These are phyloP conservation scores for Sporothrix protearum DNA, from an alignment of 2,329 filamentous ascomycete species.

Conservation along the genomic window DNA sequence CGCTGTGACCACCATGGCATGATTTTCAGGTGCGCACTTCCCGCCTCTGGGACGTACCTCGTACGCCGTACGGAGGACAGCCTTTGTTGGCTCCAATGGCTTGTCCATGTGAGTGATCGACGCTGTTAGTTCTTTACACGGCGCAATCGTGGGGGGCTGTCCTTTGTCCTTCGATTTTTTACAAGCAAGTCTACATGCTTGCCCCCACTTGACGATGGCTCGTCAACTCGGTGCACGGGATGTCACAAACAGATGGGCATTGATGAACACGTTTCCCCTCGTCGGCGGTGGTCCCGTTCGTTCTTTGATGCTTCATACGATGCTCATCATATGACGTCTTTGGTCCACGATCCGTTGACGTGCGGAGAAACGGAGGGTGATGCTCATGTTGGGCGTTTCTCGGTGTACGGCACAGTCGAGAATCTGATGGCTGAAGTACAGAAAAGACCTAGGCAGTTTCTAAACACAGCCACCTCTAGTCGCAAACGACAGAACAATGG, in stretches of 20 bases:
- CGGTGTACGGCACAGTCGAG: neutral
- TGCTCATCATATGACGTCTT: neutral
- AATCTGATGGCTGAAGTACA: neutral
- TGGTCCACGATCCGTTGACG: neutral
- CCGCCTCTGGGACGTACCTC: neutral
- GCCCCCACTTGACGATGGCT: neutral
- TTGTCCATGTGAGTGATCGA: slow-evolving; percentile 6
- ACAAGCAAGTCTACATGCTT: neutral
- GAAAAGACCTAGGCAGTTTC: neutral
- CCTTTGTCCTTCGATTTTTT: neutral
- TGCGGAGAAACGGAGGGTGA: neutral
- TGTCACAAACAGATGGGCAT: slow-evolving; percentile 11
- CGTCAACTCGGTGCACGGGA: neutral
- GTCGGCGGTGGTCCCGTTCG: neutral
- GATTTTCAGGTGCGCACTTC: neutral
- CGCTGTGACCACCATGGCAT: slow-evolving; percentile 4
- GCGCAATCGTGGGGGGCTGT: neutral
- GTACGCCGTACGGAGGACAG: no score
- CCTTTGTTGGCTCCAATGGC: neutral
- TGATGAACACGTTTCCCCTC: neutral
- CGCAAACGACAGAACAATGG: neutral
- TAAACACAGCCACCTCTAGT: neutral
- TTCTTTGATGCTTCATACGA: neutral
- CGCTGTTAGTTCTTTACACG: neutral
- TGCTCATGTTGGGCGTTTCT: neutral